phyloP scores from a whole-genome alignment of 352 stramenopile genomes.

The Pythium myriotylum region DNA sequence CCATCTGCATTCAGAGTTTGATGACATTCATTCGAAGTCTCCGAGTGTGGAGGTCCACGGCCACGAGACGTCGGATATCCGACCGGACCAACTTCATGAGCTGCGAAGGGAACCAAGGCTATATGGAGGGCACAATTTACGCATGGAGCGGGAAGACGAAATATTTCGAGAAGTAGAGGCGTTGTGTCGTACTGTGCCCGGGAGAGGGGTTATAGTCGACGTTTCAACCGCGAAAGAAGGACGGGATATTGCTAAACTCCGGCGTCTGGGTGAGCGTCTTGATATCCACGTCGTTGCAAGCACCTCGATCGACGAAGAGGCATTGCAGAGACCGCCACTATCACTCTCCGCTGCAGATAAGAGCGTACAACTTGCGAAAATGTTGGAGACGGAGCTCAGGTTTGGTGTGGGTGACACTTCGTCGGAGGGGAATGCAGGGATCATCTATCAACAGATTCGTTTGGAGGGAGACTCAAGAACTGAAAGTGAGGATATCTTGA shows the following conservation, averaged over 20 bases:
- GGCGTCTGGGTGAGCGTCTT: slow-evolving; percentile 37
- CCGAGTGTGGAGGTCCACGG: slow-evolving; percentile 1
- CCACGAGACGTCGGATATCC: slow-evolving; percentile 25
- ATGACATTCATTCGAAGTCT: background rate
- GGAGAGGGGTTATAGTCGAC: slow-evolving; percentile 48
- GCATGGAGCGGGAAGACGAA: slow-evolving; percentile 72
- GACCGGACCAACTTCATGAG: slow-evolving; percentile 53
- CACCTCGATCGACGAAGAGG: slow-evolving; percentile 52
- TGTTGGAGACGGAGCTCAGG: slow-evolving; percentile 64
- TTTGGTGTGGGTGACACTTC: slow-evolving; percentile 48
- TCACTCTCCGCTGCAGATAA: slow-evolving; percentile 33
- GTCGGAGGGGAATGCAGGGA: slow-evolving; percentile 35
- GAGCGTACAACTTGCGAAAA: slow-evolving; percentile 54
- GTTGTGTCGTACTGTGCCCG: slow-evolving; percentile 17
- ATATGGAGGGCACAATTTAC: slow-evolving; percentile 47
- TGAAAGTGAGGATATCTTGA: slow-evolving; percentile 34
- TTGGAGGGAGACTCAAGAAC: slow-evolving; percentile 4
- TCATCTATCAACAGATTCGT: slow-evolving; percentile 75
- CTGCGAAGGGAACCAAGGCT: slow-evolving; percentile 47
- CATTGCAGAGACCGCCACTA: slow-evolving; percentile 15
- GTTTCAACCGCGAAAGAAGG: slow-evolving; percentile 52
- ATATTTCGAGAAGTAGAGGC: slow-evolving; percentile 69
- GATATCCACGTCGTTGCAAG: slow-evolving; percentile 51
- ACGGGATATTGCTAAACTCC: slow-evolving; percentile 34
- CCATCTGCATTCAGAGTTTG: background rate